Base-by-base conservation (phyloP, 139 green algal genomes). In the Choricystis sp. region DNA sequence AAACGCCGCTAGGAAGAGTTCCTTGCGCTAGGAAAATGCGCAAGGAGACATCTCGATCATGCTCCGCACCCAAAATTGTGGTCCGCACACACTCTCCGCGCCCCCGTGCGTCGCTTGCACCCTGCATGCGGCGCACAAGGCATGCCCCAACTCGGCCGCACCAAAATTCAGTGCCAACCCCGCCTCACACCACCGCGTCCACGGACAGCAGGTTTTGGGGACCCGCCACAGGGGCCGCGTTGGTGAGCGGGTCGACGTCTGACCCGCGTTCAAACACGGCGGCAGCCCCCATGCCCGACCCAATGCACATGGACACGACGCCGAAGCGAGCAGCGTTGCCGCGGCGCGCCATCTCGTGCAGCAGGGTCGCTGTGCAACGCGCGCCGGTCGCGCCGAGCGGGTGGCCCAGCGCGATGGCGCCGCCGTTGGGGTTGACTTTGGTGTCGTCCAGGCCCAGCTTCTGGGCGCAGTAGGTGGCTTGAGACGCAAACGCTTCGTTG, bases 281-380 rank as follows among this genome's bases (percentile, higher is more conserved):
- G 3, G 88, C 91, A 0, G 89, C 89, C 31, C 89, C 89, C 89
- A 96, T 95, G 73, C 89, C 89, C 24, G 68, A 85, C 56, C 92
- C 93, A 64, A 99, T 98, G 84, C 93, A 99, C 93, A 98, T 98
- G 49, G 80, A 91, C 16, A 98, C 88, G 1, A 98, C 81, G 29
- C 93, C 93, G 74, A 94, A 97, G 52, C 90, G 82, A 1, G 87
- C 85, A 4, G 65, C 77, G 4, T 78, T 77, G 29, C 93, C 91
- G 5, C 89, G 76, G 26, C 83, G 74, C 31, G 72, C 64, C 90
- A 99, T 95, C 77, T 98, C 93, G 55, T 97, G 84, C 69, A 97
- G 76, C 63, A 99, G 83, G 26, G 91, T 97, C 55, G 91, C 92
- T 3, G 89, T 92, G 78, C 85, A 56, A 19, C 68, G 64, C 31